phyloP scores from a whole-genome alignment of 2,329 filamentous ascomycete species.

The Sporothrix inflata region DNA sequence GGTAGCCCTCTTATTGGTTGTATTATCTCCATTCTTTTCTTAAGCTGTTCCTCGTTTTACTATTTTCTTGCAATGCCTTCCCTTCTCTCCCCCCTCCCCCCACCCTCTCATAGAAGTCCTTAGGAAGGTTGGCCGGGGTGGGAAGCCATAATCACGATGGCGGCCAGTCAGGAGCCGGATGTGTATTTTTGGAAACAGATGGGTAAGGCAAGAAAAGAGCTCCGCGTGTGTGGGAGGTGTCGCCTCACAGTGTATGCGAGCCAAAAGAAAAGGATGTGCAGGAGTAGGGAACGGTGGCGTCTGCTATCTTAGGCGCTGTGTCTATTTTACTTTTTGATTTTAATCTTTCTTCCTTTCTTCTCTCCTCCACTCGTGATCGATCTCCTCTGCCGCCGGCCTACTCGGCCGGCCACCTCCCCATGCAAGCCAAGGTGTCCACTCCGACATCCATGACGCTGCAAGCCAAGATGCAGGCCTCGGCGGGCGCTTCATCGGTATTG shows the following conservation, averaged over 20 bases:
- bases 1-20: conserved; percentile 15
- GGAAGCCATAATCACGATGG: not conserved
- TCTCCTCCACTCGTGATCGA: not conserved
- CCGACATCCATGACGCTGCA: not conserved
- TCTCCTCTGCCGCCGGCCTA: conserved; percentile 29
- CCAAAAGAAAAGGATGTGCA: not conserved
- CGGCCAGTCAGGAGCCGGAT: not conserved
- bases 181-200: conserved; percentile 26
- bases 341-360: not conserved
- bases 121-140: not conserved
- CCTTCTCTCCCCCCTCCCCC: not conserved
- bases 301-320: not conserved
- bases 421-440: not conserved
- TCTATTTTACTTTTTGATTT: not conserved
- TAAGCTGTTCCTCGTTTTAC: not conserved
- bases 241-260: not conserved
- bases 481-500: not conserved
- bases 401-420: conserved; percentile 18
- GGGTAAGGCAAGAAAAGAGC: conserved; percentile 14
- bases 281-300: not conserved
- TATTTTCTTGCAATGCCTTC: not conserved
- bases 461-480: conserved; percentile 4
- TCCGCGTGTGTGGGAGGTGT: not conserved
- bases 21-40: conserved; percentile 14
- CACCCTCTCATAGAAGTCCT: not conserved